A percentile compares a stretch with the other conserved stretches of the same genome.
Conservation (phyloP, 805 yeast species). For the Tetrapisispora iriomotensis region DNA sequence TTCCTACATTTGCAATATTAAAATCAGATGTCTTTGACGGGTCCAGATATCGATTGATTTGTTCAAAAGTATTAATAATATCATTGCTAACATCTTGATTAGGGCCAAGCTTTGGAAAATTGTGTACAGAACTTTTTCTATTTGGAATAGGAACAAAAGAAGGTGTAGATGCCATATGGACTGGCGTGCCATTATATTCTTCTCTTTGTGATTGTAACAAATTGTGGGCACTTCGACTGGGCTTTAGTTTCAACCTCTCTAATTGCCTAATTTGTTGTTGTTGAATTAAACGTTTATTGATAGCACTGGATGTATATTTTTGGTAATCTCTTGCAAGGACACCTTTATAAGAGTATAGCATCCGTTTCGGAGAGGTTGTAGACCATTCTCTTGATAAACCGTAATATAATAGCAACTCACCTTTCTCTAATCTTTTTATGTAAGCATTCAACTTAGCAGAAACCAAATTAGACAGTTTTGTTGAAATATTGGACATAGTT, state of each 20-base stretch:
- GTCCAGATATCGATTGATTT: not conserved
- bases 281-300: slow-evolving; percentile 3
- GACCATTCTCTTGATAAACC: slow-evolving; percentile 85
- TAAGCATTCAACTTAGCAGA: slow-evolving; percentile 82
- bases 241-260: not conserved
- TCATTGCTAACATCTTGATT: slow-evolving; percentile 2
- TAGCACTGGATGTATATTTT: slow-evolving; percentile 40
- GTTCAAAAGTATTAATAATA: slow-evolving; percentile 1
- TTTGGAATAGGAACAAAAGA: not conserved
- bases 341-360: slow-evolving; percentile 82
- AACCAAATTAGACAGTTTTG: slow-evolving; percentile 71
- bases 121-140: not conserved
- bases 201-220: not conserved
- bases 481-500: slow-evolving; percentile 68
- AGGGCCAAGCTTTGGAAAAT: not conserved
- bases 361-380: slow-evolving; percentile 77
- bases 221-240: slow-evolving; percentile 1
- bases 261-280: slow-evolving; percentile 2
- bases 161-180: slow-evolving; percentile 2
- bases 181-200: slow-evolving; percentile 1
- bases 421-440: slow-evolving; percentile 76
- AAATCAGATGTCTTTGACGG: not conserved
- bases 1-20: not conserved
- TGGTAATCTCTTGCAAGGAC: slow-evolving; percentile 63
- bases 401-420: slow-evolving; percentile 60